phyloP scores from a whole-genome alignment of 208 protist genomes.

The Vickermania ingenoplastis region DNA sequence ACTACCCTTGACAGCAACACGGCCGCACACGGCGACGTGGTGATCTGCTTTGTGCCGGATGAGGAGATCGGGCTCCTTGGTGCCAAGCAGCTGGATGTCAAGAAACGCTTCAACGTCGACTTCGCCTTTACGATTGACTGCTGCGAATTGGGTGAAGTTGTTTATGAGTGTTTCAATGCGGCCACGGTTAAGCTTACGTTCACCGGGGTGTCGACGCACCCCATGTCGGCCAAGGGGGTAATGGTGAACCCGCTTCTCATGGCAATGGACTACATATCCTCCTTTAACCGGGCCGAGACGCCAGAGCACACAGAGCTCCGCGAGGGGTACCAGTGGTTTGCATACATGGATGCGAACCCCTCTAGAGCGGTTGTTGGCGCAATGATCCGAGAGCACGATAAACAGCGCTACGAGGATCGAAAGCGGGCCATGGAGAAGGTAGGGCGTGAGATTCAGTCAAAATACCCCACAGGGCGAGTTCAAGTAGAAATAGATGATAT shows the following conservation, averaged over 20 bases:
- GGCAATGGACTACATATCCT: slow-evolving; percentile 65
- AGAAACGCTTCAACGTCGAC: slow-evolving; percentile 63
- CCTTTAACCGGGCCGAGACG: slow-evolving; percentile 58
- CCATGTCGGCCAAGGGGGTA: slow-evolving; percentile 82
- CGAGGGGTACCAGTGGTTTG: slow-evolving; percentile 79
- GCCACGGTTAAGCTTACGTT: slow-evolving; percentile 46
- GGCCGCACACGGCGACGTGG: slow-evolving; percentile 58
- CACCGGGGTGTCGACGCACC: slow-evolving; percentile 68
- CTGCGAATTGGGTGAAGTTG: slow-evolving; percentile 76
- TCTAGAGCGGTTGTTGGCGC: slow-evolving; percentile 33
- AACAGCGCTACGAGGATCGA: slow-evolving; percentile 28
- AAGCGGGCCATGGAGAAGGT: slow-evolving; percentile 40
- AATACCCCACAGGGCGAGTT: slow-evolving; percentile 61
- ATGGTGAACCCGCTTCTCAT: slow-evolving; percentile 81
- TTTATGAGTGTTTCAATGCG: slow-evolving; percentile 82
- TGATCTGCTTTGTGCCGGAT: slow-evolving; percentile 78
- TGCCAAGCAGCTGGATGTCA: slow-evolving; percentile 70
- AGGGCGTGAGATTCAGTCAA: slow-evolving; percentile 28
- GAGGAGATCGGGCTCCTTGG: slow-evolving; percentile 80
- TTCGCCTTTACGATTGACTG: slow-evolving; percentile 84
- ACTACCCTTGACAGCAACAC: slow-evolving; percentile 24
- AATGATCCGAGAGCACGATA: slow-evolving; percentile 72
- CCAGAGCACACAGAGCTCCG: slow-evolving; percentile 69
- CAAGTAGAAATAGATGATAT: slow-evolving; percentile 46
- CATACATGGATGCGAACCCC: slow-evolving; percentile 43